These are phyloP conservation scores for Russula virescens DNA, from an alignment of 768 basidiomycete genomes.

Conservation along the genomic window DNA sequence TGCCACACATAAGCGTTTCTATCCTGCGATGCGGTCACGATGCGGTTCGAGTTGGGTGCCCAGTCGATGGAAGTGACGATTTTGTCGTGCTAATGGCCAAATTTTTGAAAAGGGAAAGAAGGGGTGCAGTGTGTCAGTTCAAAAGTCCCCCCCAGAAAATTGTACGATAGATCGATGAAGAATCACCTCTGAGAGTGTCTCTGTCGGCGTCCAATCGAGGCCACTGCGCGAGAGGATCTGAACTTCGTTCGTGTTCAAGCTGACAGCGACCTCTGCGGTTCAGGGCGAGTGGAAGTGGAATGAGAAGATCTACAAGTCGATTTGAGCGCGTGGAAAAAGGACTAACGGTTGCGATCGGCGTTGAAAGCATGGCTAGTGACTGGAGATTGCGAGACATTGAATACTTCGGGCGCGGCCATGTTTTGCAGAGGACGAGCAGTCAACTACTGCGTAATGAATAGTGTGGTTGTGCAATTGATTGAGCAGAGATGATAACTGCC, in stretches of 20 bases:
- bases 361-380: slow-evolving; percentile 91
- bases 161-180: neutral
- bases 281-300: too few relatives aligned
- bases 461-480: neutral
- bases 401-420: slow-evolving; percentile 74
- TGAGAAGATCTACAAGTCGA: slow-evolving; percentile 13
- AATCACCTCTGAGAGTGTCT: slow-evolving; percentile 80
- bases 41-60: slow-evolving; percentile 94
- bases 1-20: slow-evolving; percentile 99
- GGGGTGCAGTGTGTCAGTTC: too few relatives aligned
- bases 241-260: slow-evolving; percentile 84
- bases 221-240: slow-evolving; percentile 71
- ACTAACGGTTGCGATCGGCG: slow-evolving; percentile 78
- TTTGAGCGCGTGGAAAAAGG: slow-evolving; percentile 20
- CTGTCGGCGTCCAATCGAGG: slow-evolving; percentile 60
- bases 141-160: too few relatives aligned
- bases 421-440: slow-evolving; percentile 75
- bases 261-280: slow-evolving; percentile 76
- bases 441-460: slow-evolving; percentile 54
- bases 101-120: neutral
- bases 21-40: slow-evolving; percentile 99
- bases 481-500: too few relatives aligned
- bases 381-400: slow-evolving; percentile 72
- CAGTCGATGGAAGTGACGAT: slow-evolving; percentile 96
- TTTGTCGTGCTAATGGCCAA: slow-evolving; percentile 78